Percentiles rank a stretch among this genome's conserved stretches.
These are phyloP conservation scores for Coemansia sp. DNA, from an alignment of 192 early-diverging fungal genomes.

Conservation along the genomic window DNA sequence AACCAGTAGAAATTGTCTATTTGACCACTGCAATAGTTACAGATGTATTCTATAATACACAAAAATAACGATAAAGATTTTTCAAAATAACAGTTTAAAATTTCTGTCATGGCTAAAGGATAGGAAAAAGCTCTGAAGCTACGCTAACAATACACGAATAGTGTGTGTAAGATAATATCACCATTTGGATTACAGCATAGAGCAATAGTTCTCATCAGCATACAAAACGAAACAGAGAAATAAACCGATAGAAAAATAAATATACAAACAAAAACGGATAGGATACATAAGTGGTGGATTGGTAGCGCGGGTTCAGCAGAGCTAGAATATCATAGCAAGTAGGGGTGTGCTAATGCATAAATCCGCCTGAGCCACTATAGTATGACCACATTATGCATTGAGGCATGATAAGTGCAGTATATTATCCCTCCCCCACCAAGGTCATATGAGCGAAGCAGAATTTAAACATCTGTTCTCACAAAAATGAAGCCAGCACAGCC, in stretches of 20 bases:
- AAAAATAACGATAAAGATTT: not conserved
- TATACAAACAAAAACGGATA: not conserved
- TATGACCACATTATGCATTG: not conserved
- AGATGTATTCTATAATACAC: not conserved
- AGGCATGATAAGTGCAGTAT: not conserved
- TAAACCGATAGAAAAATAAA: too few relatives aligned
- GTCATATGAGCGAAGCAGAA: not conserved
- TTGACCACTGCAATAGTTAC: not conserved
- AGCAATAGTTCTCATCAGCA: too few relatives aligned
- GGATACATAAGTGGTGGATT: not conserved
- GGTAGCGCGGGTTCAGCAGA: not conserved
- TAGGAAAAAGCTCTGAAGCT: not conserved
- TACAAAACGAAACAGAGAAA: too few relatives aligned
- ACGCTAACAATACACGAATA: too few relatives aligned
- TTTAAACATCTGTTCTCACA: not conserved
- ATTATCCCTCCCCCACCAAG: not conserved
- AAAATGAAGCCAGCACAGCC: not conserved
- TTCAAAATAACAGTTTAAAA: not conserved
- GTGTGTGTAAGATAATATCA: too few relatives aligned
- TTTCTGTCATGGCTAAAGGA: not conserved
- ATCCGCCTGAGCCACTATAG: conserved; percentile 4
- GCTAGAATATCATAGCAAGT: not conserved
- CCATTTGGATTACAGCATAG: too few relatives aligned
- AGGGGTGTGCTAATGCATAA: not conserved
- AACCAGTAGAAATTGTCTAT: not conserved